Conservation (phyloP, 441 rosid species). For the Mallotus repandus region DNA sequence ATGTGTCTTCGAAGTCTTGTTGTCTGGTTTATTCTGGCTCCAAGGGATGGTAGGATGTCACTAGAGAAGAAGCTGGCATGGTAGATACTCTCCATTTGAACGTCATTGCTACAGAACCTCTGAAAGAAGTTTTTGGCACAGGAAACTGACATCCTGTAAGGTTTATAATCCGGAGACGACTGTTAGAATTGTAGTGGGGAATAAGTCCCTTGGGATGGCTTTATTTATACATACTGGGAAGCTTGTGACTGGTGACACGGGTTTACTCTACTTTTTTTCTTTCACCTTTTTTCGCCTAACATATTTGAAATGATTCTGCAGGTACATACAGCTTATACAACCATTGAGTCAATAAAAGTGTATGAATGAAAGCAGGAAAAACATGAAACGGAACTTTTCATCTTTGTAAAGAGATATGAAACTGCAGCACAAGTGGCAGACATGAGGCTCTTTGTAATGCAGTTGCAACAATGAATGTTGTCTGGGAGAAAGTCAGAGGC, state of each 20-base stretch:
- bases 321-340: constrained; percentile 31
- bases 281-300: constrained; percentile 35
- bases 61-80: constrained; percentile 71
- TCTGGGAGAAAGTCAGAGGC: constrained; percentile 15
- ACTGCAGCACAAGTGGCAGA: constrained; percentile 59
- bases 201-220: constrained; percentile 38
- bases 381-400: constrained; percentile 24
- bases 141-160: constrained; percentile 52
- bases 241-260: constrained; percentile 53
- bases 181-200: constrained; percentile 27
- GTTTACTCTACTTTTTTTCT: constrained; percentile 36
- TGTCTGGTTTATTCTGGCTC: constrained; percentile 81
- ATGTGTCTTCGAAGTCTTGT: constrained; percentile 72
- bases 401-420: constrained; percentile 31
- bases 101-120: constrained; percentile 74
- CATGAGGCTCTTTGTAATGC: constrained; percentile 49
- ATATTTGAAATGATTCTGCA: constrained; percentile 31
- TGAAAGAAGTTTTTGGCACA: constrained; percentile 62
- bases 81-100: constrained; percentile 39
- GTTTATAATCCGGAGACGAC: constrained; percentile 10
- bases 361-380: constrained; percentile 29
- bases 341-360: constrained; percentile 42
- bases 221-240: constrained; percentile 33
- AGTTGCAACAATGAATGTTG: constrained; percentile 30
- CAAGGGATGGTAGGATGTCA: constrained; percentile 92